Evolutionary conservation across 305 asterid genomes (phyloP).

Genomic region (Fraxinus platypoda): DNA sequence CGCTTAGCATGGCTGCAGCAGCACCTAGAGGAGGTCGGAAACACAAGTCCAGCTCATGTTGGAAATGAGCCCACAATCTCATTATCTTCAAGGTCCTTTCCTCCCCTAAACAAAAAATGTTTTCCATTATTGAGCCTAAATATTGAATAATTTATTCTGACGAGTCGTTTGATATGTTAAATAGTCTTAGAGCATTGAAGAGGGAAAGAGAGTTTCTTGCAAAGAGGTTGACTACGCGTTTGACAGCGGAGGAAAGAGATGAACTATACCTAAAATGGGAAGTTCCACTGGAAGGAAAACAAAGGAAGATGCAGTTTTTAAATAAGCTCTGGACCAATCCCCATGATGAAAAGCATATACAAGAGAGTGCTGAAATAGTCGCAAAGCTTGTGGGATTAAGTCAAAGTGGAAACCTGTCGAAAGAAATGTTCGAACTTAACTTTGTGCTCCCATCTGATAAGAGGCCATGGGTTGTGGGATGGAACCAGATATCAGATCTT

Average conservation of each 20-base stretch:
- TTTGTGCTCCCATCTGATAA: slow-evolving; percentile 82
- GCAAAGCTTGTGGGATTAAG: slow-evolving; percentile 89
- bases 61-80: slow-evolving; percentile 78
- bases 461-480: slow-evolving; percentile 80
- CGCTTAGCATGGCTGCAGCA: slow-evolving; percentile 94
- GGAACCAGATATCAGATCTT: slow-evolving; percentile 88
- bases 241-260: slow-evolving; percentile 81
- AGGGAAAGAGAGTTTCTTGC: slow-evolving; percentile 90
- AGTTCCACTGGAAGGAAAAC: slow-evolving; percentile 87
- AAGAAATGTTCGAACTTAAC: slow-evolving; percentile 93
- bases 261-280: slow-evolving; percentile 83
- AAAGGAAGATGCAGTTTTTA: slow-evolving; percentile 73
- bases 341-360: slow-evolving; percentile 58
- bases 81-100: slow-evolving; percentile 70
- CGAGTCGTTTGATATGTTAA: neutral
- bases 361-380: slow-evolving; percentile 89
- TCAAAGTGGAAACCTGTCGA: slow-evolving; percentile 74
- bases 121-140: neutral
- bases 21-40: slow-evolving; percentile 74
- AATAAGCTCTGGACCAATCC: slow-evolving; percentile 88
- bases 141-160: neutral
- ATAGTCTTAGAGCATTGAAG: slow-evolving; percentile 75
- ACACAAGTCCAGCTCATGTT: slow-evolving; percentile 66
- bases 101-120: neutral
- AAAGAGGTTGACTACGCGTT: slow-evolving; percentile 67